Base-by-base conservation (phyloP, 2,329 filamentous ascomycete species). In the Phaeophleospora eucalypticola region DNA sequence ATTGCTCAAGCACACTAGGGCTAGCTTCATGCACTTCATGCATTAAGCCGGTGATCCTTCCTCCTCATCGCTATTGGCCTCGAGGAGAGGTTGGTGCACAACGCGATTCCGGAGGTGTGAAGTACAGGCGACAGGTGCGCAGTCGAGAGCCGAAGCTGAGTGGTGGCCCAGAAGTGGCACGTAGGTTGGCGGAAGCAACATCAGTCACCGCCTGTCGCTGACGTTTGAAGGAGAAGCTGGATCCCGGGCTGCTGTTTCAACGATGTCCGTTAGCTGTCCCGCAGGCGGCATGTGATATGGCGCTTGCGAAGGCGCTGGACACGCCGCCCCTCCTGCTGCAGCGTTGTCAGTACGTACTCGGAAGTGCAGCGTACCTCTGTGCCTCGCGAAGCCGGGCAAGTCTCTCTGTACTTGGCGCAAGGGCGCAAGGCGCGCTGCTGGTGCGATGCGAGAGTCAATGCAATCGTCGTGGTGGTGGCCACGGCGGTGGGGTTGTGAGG, bases 11-110 rank as follows among this genome's bases (percentile, higher is more conserved):
- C 49, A 50, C 49, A 49, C 52, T 55, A 55, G 46, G 39, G 29
- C 35, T 50, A 52, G 53, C 53, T 51, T 43, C 52, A 53, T 54
- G 54, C 52, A 54, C 46, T 42, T 12, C 36, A 51, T 47, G 50
- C 45, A 42, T 44, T 51, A 39, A 54, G 47, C 49, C 54, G 54
- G 50, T 41, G 54, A 54, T 54, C 48, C 48, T 36, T 44, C 36
- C 33, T 35, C 19, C 27, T 29, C 20, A 34, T 33, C 34, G 43
- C 47, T 12, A 51, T 48, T 51, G 42, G 46, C 36, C 39, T 48
- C 41, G 24, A 44, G 29, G 32, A 33, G 41, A 38, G 10, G 16
- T 35, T 37, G n/a, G 37, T 44, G 38, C 43, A 29, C 45, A 46
- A 34, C 36, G 24, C 37, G 17, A 21, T 27, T 12, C 38, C 45